Percentiles rank a stretch among this genome's conserved stretches.
These are phyloP conservation scores for Lactifluus volemus DNA, from an alignment of 768 basidiomycete species.

Conservation along the genomic window DNA sequence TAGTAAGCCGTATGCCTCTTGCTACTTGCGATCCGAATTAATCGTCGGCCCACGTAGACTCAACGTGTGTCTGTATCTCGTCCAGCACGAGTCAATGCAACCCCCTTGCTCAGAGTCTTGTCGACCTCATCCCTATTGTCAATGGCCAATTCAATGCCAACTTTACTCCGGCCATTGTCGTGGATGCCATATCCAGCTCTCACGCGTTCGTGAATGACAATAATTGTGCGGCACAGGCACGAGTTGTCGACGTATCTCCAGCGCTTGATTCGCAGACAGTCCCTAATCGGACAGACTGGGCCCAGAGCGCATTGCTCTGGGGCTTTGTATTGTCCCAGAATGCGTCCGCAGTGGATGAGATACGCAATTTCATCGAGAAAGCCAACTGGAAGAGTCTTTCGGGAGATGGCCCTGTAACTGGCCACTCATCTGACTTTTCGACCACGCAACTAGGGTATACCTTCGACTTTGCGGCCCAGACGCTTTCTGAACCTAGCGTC, in stretches of 20 bases:
- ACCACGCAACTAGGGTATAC: slow-evolving; percentile 41
- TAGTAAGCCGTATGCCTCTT: slow-evolving; percentile 31
- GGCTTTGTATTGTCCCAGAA: slow-evolving; percentile 46
- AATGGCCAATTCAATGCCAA: slow-evolving; percentile 42
- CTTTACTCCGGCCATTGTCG: slow-evolving; percentile 36
- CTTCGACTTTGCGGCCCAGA: slow-evolving; percentile 54
- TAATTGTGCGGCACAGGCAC: slow-evolving; percentile 46
- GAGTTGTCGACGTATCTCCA: slow-evolving; percentile 46
- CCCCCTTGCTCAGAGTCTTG: slow-evolving; percentile 43
- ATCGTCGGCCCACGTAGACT: slow-evolving; percentile 34
- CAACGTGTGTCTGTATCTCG: slow-evolving; percentile 53
- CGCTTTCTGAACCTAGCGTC: slow-evolving; percentile 34
- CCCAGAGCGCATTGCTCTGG: slow-evolving; percentile 52
- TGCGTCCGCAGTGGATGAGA: slow-evolving; percentile 26
- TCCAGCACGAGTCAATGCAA: slow-evolving; percentile 36
- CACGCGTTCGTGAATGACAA: slow-evolving; percentile 35
- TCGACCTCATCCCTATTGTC: slow-evolving; percentile 40
- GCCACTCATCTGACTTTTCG: slow-evolving; percentile 29
- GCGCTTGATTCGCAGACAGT: slow-evolving; percentile 31
- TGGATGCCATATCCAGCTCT: slow-evolving; percentile 41
- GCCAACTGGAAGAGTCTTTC: slow-evolving; percentile 41
- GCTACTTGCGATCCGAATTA: not conserved
- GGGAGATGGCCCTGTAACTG: slow-evolving; percentile 34
- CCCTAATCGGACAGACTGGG: slow-evolving; percentile 49
- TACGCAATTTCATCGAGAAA: slow-evolving; percentile 40